Percentiles rank a stretch among this genome's conserved stretches.
Evolutionary conservation across 495 filamentous ascomycete species (phyloP).

Genomic region (Jackrogersella minutella): DNA sequence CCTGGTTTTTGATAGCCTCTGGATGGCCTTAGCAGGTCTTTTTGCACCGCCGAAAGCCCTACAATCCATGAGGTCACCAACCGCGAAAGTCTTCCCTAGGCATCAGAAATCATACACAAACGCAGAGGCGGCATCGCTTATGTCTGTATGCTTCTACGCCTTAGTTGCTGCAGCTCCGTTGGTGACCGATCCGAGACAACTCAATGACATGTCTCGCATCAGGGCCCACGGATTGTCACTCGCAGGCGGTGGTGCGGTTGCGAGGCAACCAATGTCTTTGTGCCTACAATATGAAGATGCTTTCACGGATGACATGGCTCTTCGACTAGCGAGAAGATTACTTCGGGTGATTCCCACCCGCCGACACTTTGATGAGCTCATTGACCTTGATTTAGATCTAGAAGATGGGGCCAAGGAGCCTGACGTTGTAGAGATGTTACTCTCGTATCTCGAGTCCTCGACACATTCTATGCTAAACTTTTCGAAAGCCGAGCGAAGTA

Average conservation of each 20-base stretch:
- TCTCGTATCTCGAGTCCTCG: constrained; percentile 58
- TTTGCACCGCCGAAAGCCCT: constrained; percentile 71
- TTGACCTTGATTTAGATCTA: constrained; percentile 44
- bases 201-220: constrained; percentile 62
- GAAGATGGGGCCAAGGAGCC: constrained; percentile 41
- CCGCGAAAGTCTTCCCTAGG: constrained; percentile 51
- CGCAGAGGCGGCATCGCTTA: constrained; percentile 56
- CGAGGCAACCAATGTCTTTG: constrained; percentile 53
- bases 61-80: constrained; percentile 51
- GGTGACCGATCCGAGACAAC: constrained; percentile 50
- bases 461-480: constrained; percentile 54
- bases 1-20: constrained; percentile 77
- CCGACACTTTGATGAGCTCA: constrained; percentile 55
- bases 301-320: constrained; percentile 59
- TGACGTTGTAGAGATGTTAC: constrained; percentile 56
- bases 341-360: constrained; percentile 60
- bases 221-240: constrained; percentile 55
- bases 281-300: constrained; percentile 64
- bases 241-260: constrained; percentile 45
- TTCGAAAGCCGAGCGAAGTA: constrained; percentile 52
- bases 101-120: constrained; percentile 49
- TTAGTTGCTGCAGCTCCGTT: constrained; percentile 61
- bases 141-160: constrained; percentile 63
- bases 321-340: constrained; percentile 59
- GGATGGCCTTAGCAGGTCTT: constrained; percentile 72